Percentiles rank a stretch among this genome's conserved stretches.
These are phyloP conservation scores for Porphyrellus cyaneotinctus DNA, from an alignment of 768 basidiomycete genomes.

Conservation along the genomic window DNA sequence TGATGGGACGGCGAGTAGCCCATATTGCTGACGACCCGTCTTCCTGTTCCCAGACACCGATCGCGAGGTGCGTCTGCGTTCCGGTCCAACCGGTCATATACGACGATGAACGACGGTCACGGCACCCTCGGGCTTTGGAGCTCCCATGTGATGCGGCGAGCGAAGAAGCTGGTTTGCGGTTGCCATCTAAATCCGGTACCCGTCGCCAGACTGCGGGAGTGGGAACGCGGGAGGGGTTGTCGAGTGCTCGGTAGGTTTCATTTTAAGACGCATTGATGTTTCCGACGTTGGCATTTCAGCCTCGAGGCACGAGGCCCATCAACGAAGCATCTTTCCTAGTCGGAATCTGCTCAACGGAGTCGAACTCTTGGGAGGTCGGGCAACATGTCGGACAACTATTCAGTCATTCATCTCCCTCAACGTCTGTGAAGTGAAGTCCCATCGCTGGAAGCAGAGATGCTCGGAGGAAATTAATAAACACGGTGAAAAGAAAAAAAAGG, in stretches of 20 bases:
- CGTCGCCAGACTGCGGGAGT: constrained; percentile 1
- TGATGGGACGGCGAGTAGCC: not conserved
- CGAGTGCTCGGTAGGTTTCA: not conserved
- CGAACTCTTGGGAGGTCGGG: constrained; percentile 43
- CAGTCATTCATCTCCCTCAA: constrained; percentile 64
- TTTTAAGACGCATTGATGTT: constrained; percentile 6
- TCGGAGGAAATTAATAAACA: not conserved
- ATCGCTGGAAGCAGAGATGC: not conserved
- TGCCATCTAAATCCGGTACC: constrained; percentile 1
- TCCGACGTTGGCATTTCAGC: constrained; percentile 39
- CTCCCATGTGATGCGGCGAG: constrained; percentile 57
- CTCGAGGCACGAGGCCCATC: constrained; percentile 47
- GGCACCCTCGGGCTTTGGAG: constrained; percentile 17
- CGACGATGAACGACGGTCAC: not conserved
- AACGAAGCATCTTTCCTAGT: constrained; percentile 53
- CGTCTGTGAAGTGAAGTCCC: not conserved
- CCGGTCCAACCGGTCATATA: not conserved
- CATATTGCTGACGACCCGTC: not conserved
- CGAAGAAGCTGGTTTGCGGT: constrained; percentile 36
- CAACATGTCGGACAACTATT: constrained; percentile 42
- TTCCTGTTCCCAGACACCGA: not conserved
- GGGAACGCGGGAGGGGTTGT: not conserved
- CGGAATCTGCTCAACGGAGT: constrained; percentile 37
- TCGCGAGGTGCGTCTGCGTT: not conserved
- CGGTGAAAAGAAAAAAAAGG: not conserved